phyloP scores from a whole-genome alignment of 345 rosid genomes.

The Aethionema arabicum region DNA sequence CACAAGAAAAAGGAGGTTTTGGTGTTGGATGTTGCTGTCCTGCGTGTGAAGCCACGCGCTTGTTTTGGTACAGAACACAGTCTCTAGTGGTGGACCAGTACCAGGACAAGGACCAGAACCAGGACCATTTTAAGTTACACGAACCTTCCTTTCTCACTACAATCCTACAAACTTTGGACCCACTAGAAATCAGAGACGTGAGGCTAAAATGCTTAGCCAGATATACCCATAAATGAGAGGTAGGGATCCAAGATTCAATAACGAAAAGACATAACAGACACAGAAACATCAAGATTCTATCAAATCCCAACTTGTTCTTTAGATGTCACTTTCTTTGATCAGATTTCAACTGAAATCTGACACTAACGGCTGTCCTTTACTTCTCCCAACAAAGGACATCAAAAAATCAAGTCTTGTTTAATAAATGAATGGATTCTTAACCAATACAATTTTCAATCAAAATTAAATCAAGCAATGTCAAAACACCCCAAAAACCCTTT shows the following conservation, averaged over 20 bases:
- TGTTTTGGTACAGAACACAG: constrained; percentile 3
- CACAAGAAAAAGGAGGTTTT: background rate
- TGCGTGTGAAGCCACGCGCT: background rate
- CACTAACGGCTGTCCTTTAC: constrained; percentile 18
- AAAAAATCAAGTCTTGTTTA: background rate
- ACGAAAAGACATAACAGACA: constrained; percentile 19
- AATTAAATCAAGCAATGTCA: constrained; percentile 13
- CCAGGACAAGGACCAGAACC: constrained; percentile 21
- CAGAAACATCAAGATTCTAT: constrained; percentile 8
- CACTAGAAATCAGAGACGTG: background rate
- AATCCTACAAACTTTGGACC: constrained; percentile 19
- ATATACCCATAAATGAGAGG: constrained; percentile 13
- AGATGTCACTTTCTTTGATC: constrained; percentile 27
- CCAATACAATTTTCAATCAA: constrained; percentile 11
- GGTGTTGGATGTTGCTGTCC: background rate
- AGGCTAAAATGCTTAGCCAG: constrained; percentile 20
- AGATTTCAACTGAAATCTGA: constrained; percentile 24
- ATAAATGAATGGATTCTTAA: background rate
- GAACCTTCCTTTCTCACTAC: constrained; percentile 18
- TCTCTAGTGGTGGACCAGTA: constrained; percentile 22
- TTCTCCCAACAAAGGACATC: background rate
- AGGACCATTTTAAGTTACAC: constrained; percentile 6
- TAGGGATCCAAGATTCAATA: constrained; percentile 8
- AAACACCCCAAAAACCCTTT: constrained; percentile 7
- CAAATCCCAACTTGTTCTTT: constrained; percentile 31